phyloP scores from a whole-genome alignment of 495 filamentous ascomycete species.

The Tetracladium marchalianum region DNA sequence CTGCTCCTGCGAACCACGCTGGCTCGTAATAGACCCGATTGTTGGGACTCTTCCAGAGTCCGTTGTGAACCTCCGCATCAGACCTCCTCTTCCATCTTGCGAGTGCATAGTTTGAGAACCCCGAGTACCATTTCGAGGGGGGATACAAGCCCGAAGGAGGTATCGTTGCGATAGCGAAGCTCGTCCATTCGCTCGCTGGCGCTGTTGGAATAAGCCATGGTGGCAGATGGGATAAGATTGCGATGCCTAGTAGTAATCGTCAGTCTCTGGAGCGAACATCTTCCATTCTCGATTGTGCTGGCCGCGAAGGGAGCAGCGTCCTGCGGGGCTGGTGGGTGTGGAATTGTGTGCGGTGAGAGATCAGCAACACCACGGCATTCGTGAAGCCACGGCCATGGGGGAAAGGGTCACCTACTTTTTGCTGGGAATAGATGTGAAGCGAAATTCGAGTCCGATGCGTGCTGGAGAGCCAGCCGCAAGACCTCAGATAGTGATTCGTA shows the following conservation, averaged over 20 bases:
- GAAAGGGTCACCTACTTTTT: too few species aligned
- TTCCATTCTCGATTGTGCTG: not conserved
- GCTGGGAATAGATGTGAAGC: too few species aligned
- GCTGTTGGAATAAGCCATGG: slow-evolving; percentile 58
- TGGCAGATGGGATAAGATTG: not conserved
- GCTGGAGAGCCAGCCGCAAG: too few species aligned
- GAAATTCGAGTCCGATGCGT: too few species aligned
- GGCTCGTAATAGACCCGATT: slow-evolving; percentile 60
- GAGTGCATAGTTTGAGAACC: slow-evolving; percentile 44
- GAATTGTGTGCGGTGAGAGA: not conserved
- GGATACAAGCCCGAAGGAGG: slow-evolving; percentile 56
- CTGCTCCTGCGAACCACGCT: slow-evolving; percentile 39
- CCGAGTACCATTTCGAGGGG: slow-evolving; percentile 49
- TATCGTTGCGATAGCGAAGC: slow-evolving; percentile 64
- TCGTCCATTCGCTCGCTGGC: slow-evolving; percentile 60
- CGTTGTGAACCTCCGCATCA: slow-evolving; percentile 90
- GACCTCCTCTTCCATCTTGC: slow-evolving; percentile 56
- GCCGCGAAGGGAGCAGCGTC: not conserved
- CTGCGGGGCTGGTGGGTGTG: slow-evolving; percentile 3
- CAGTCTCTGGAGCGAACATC: not conserved
- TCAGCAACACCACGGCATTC: too few species aligned
- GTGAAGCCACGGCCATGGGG: too few species aligned
- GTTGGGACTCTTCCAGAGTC: slow-evolving; percentile 79
- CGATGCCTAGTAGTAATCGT: not conserved
- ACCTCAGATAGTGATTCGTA: too few species aligned